Evolutionary conservation across 1,284 basidiomycete genomes (phyloP).

Genomic region (Ustilago hordei): DNA sequence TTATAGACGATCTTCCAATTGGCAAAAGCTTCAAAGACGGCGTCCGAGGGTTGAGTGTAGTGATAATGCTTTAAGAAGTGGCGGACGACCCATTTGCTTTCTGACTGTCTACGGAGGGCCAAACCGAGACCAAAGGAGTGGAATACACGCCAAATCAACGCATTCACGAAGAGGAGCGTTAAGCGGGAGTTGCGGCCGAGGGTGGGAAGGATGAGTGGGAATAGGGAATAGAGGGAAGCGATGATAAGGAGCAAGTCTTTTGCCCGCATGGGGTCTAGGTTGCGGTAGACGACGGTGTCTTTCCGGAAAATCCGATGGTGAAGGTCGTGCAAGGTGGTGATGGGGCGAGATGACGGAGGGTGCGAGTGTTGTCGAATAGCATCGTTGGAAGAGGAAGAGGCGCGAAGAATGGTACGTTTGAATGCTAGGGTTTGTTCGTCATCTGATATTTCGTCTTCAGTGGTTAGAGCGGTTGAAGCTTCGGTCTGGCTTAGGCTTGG

Average conservation of each 20-base stretch:
- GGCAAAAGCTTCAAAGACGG: constrained; percentile 85
- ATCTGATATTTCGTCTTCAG: constrained; percentile 41
- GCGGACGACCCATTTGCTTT: constrained; percentile 87
- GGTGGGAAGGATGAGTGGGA: constrained; percentile 67
- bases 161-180: constrained; percentile 81
- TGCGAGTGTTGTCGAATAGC: constrained; percentile 24
- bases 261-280: constrained; percentile 84
- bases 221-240: constrained; percentile 74
- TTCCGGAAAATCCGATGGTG: constrained; percentile 90
- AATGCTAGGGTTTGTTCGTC: constrained; percentile 28
- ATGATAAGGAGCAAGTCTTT: constrained; percentile 78
- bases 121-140: constrained; percentile 90
- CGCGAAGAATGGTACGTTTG: constrained; percentile 25
- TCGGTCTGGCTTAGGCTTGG: constrained; percentile 50
- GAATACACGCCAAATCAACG: constrained; percentile 85
- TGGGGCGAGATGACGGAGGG: constrained; percentile 21
- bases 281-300: constrained; percentile 83
- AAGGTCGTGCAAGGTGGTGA: constrained; percentile 81
- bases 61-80: constrained; percentile 86
- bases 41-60: constrained; percentile 55
- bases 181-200: constrained; percentile 70
- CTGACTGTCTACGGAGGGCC: constrained; percentile 84
- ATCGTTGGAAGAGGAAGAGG: constrained; percentile 46
- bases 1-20: constrained; percentile 97
- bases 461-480: constrained; percentile 44